Evolutionary conservation across 345 rosid species (phyloP), one percentile per base, ranked within the genome.

Genomic region (Clarkia xantiana): DNA sequence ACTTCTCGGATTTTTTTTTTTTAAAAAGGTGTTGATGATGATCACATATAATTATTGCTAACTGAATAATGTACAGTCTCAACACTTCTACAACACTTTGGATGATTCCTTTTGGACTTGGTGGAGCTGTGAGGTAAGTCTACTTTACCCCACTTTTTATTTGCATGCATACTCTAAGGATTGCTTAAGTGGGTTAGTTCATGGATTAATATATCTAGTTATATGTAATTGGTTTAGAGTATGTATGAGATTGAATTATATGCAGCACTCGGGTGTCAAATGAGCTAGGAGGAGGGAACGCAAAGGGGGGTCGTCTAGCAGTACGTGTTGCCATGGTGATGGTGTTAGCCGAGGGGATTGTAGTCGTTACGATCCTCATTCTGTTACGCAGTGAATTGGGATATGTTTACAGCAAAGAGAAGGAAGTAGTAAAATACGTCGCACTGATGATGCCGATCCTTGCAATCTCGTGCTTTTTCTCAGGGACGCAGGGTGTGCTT

Each of bases 261-360:
- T 20, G 39, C 51, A 86, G 94, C 66, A 86, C 94, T 13, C 76
- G 94, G 68, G 87, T 85, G 51, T 86, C 97, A 39, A 86, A 90
- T 62, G 94, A 80, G 62, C 55, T 90, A 39, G 97, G 97, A 47
- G 90, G 84, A 11, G 90, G 84, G 11, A 77, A 76, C 62, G 66
- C 76, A 2, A 58, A 49, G 57, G 75, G 54, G 23, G 94, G 87
- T 9, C 65, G 72, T 4, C 48, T 48, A 0, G 79, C 83, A 9
- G 83, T 59, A 6, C 65, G 55, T n/a, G 65, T 75, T 0, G 75
- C 58, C 20, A 54, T 78, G 63, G 46, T 57, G n/a, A 42, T 89
- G 17, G 52, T 74, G 16, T 52, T 71, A 0, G 12, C 56, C 10
- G 82, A 77, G 53, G 16, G 75, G 11, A 4, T 63, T 20, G 11